Evolutionary conservation across 192 early-diverging fungal species (phyloP), one percentile per base, ranked within the genome.

Genomic region (Chytriomyces hyalinus): DNA sequence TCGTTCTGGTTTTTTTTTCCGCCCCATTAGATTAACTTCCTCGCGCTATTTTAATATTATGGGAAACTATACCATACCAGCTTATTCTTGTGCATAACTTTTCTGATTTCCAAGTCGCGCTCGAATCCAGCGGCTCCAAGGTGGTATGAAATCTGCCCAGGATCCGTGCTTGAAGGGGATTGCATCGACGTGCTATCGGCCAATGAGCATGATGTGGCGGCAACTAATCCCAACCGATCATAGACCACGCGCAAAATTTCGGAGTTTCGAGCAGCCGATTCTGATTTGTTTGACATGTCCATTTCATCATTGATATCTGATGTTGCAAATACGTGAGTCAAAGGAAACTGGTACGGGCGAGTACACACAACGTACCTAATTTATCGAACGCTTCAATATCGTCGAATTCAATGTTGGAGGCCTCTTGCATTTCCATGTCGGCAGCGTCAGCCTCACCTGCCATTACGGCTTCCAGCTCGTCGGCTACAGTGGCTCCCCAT

Each of bases 1-100:
- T 92, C 90, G 43, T 17, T 75, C 73, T 75, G 73, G 10, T 45
- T 2, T 11, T n/a, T 48, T 68, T 8, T 2, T 4, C 15, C 15
- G 0, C 13, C 1, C 15, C 15, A 57, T 2, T 36, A 4, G 36
- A 36, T 36, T 36, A 36, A 36, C 36, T 36, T 36, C 36, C 36
- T 36, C 36, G 36, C 36, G 36, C 36, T 3, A 36, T 36, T 36
- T 4, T 0, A 36, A 36, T 36, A 36, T 36, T 36, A 57, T 2
- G 0, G 53, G 15, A 57, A 2, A 57, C 15, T 1, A 1, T n/a
- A 13, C 13, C 0, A 26, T 36, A 74, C 72, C 72, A 74, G 61
- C 46, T 74, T 74, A 3, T 26, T 48, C 17, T 61, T 74, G 57
- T 74, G 72, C 22, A 74, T 11, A 17, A 9, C 63, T 74, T 61